Base-by-base conservation (phyloP, 768 basidiomycete genomes). In the Agaricus blazei region DNA sequence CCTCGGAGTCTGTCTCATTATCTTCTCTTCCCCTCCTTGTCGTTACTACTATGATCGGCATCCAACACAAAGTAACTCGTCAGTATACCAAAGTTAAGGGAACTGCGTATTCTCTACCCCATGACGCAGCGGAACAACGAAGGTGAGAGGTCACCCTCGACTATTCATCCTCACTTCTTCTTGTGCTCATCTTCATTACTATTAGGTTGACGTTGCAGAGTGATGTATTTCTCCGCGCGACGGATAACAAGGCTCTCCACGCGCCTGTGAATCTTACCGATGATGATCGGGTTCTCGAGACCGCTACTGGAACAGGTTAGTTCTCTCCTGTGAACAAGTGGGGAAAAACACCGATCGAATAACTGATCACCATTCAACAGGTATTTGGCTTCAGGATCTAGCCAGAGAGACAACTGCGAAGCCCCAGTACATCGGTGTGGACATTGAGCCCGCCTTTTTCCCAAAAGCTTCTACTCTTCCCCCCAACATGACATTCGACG, bases 281-380 rank as follows among this genome's bases (percentile, higher is more conserved):
- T 27, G 14, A 29, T 9, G 52, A 54, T 26, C 47, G 45, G 37
- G 52, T 54, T 26, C 52, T 54, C 3, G 52, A 54, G 52, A 41
- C 37, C 9, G 52, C 45, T 15, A 23, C 52, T 23, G 52, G 52
- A 2, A 54, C 52, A 4, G 52, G 52, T 52, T 11, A 31, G 56
- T 9, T 14, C 34, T 34, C 34, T 34, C 34, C 34, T 8, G 3
- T 8, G 5, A 8, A 2, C 34, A 34, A 34, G 5, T 2, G 34
- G 34, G 29, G 15, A 43, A 7, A 12, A 29, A 11, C 27, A 3
- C n/a, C 8, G 19, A 28, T 4, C n/a, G 12, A 31, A n/a, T 37
- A 28, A 15, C 36, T 28, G 9, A 54, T 19, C 26, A 11, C 3
- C 5, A 26, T 48, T 9, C 23, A 28, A 26, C 27, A 48, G 36